phyloP scores from a whole-genome alignment of 768 basidiomycete genomes.

The Lentinus brumalis region DNA sequence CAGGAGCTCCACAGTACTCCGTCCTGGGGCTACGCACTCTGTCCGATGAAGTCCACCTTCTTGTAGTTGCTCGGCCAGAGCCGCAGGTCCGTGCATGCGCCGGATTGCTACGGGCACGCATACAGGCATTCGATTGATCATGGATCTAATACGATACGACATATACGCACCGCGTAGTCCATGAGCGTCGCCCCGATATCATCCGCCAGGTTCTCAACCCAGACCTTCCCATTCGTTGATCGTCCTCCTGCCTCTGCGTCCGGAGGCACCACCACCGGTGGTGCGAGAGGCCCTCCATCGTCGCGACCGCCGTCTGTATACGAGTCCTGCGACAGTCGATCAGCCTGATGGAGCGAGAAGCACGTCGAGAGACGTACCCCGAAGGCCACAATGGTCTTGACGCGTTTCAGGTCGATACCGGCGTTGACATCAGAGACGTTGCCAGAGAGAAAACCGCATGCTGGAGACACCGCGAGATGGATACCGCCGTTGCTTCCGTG shows the following conservation, averaged over 20 bases:
- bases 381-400: constrained; percentile 28
- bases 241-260: constrained; percentile 44
- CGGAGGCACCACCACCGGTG: constrained; percentile 39
- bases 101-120: constrained; percentile 34
- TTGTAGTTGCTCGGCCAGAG: constrained; percentile 55
- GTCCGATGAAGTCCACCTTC: constrained; percentile 50
- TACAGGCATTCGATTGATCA: too few relatives aligned
- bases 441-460: too few relatives aligned
- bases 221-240: background rate
- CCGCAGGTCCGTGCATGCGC: constrained; percentile 48
- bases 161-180: too few relatives aligned
- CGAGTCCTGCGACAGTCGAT: constrained; percentile 38
- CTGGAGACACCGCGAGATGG: too few relatives aligned
- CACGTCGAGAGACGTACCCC: constrained; percentile 37
- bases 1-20: background rate
- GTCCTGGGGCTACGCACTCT: constrained; percentile 36
- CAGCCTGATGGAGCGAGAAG: too few relatives aligned
- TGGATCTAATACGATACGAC: background rate
- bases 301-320: constrained; percentile 34
- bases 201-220: too few relatives aligned
- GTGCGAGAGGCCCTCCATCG: background rate
- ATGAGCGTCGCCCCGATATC: too few relatives aligned
- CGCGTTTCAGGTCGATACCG: too few relatives aligned
- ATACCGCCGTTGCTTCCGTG: too few relatives aligned
- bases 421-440: too few relatives aligned